Evolutionary conservation across 306 rosid genomes (phyloP), one percentile per base, ranked within the genome.

Genomic region (Cyamopsis tetragonoloba): DNA sequence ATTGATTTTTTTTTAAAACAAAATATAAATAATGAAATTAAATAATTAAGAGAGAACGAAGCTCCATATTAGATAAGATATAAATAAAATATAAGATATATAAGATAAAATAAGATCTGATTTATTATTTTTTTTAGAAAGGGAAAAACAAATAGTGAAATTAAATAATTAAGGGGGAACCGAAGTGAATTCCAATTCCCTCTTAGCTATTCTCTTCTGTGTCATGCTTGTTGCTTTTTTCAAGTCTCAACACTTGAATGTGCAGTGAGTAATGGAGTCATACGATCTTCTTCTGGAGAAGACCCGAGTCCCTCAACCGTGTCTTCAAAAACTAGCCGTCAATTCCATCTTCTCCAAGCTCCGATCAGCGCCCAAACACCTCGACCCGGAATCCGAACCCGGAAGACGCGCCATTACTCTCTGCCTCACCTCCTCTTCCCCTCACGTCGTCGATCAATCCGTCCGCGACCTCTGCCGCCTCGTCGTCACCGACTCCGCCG

Each of bases 391-490:
- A 7, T 93, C 98, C 75, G 87, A 80, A 38, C 84, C 96, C 55
- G 98, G 96, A 55, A 77, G 76, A 26, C 85, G 73, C 7, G 99
- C 90, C 22, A 88, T 93, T 49, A 75, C 88, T 6, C 87, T 43
- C 14, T 93, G 99, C 76, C 89, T 93, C 11, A 77, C 20, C 34
- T 82, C 91, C 28, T 9, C 86, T 14, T 90, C 92, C 32, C 56
- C 96, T 17, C 68, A 81, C 71, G 89, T 93, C 68, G 82, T 93
- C 34, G 98, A 93, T 65, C 91, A 86, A 51, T 83, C 98, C 5
- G 82, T 93, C 22, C 91, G 98, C 46, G 95, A 88, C 73, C 70
- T 93, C 7, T 93, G 98, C 77, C 82, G 86, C 79, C 80, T 93
- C 35, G 97, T 86, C 35, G 97, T 86, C 3, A 54, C 68, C 3